phyloP scores from a whole-genome alignment of 352 stramenopile genomes.

The Globisporangium emineosum region DNA sequence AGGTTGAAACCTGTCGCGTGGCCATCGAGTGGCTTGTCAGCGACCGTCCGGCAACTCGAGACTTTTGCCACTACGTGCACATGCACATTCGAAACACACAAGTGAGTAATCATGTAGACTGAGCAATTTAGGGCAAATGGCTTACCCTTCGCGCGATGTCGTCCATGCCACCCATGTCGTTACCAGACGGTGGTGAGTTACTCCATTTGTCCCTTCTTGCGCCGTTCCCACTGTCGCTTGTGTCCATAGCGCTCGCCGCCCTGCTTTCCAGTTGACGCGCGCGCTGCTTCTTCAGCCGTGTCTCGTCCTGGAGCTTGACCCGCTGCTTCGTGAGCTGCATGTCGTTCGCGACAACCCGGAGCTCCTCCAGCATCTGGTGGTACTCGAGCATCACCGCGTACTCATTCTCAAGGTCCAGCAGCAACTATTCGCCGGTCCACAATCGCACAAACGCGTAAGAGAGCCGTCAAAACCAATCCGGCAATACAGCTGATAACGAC shows the following conservation, averaged over 20 bases:
- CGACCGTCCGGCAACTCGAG: background rate
- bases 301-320: conserved; percentile 11
- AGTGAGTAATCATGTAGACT: background rate
- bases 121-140: background rate
- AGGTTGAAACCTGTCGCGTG: conserved; percentile 5
- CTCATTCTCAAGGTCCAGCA: conserved; percentile 49
- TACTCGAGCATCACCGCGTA: conserved; percentile 49
- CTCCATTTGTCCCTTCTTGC: conserved; percentile 17
- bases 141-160: background rate
- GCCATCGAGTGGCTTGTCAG: conserved; percentile 10
- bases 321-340: conserved; percentile 28
- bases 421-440: conserved; percentile 12
- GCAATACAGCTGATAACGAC: background rate
- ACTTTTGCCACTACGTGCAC: conserved; percentile 14
- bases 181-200: conserved; percentile 9
- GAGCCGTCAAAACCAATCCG: background rate
- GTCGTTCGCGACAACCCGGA: conserved; percentile 24
- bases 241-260: conserved; percentile 8
- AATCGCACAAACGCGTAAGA: conserved; percentile 14
- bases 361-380: conserved; percentile 35
- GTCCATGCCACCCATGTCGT: conserved; percentile 17
- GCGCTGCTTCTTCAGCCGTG: conserved; percentile 13
- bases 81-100: background rate
- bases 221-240: conserved; percentile 19
- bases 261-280: conserved; percentile 2